A percentile compares a stretch with the other conserved stretches of the same genome.
Evolutionary conservation across 345 rosid genomes (phyloP).

Genomic region (Camelina sativa): DNA sequence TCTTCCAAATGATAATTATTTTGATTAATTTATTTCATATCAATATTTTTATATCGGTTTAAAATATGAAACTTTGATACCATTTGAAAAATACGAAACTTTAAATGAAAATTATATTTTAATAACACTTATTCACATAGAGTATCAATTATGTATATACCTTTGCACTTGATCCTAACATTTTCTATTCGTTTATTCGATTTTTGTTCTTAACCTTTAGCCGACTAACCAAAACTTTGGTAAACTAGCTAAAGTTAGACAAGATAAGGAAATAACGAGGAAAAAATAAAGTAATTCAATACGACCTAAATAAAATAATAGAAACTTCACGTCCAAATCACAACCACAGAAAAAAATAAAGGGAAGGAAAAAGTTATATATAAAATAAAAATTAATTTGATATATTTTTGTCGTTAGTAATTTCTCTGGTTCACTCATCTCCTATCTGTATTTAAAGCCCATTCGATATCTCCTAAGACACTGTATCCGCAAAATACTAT

Average conservation of each 20-base stretch:
- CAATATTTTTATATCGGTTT: too few relatives aligned
- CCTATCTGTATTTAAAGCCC: constrained; percentile 53
- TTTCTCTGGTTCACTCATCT: constrained; percentile 43
- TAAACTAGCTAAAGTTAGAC: neutral
- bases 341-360: neutral
- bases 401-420: neutral
- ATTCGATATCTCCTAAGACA: constrained; percentile 20
- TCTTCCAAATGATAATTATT: too few relatives aligned
- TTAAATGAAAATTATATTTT: too few relatives aligned
- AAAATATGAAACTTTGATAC: too few relatives aligned
- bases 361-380: too few relatives aligned
- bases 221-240: neutral
- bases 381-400: neutral
- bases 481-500: constrained; percentile 13
- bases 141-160: too few relatives aligned
- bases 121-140: too few relatives aligned
- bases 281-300: neutral
- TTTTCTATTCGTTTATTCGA: neutral
- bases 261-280: neutral
- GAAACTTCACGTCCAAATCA: constrained; percentile 24
- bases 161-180: neutral
- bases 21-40: too few relatives aligned
- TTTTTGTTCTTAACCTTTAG: neutral
- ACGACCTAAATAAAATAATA: neutral
- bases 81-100: too few relatives aligned